A percentile compares a stretch with the other conserved stretches of the same genome.
These are phyloP conservation scores for Russula vinacea DNA, from an alignment of 768 basidiomycete species.

Conservation along the genomic window DNA sequence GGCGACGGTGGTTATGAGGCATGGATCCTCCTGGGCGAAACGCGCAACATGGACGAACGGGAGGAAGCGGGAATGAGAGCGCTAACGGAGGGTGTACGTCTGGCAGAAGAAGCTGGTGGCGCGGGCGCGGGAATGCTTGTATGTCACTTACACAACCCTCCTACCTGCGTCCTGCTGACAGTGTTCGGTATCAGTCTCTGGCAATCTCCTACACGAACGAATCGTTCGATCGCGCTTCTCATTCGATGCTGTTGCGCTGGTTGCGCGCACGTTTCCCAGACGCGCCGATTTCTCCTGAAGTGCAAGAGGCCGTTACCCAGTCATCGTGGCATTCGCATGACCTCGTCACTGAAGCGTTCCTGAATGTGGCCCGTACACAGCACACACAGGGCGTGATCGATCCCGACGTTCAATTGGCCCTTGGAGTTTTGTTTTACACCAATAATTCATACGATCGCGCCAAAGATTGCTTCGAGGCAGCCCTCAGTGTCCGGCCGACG, in stretches of 20 bases:
- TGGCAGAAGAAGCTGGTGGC: slow-evolving; percentile 62
- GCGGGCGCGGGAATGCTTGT: slow-evolving; percentile 73
- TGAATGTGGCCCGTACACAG: slow-evolving; percentile 78
- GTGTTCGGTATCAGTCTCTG: slow-evolving; percentile 58
- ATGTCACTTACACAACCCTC: slow-evolving; percentile 33
- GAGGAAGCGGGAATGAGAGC: slow-evolving; percentile 82
- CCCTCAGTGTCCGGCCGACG: slow-evolving; percentile 72
- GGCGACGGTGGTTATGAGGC: slow-evolving; percentile 83
- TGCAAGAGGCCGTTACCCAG: slow-evolving; percentile 51
- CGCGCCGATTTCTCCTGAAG: slow-evolving; percentile 53
- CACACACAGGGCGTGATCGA: slow-evolving; percentile 69
- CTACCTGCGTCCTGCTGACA: slow-evolving; percentile 19
- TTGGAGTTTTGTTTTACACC: slow-evolving; percentile 91
- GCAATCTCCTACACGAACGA: slow-evolving; percentile 98
- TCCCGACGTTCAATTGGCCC: slow-evolving; percentile 87
- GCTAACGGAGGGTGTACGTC: slow-evolving; percentile 64
- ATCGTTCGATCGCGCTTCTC: slow-evolving; percentile 79
- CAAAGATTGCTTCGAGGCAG: slow-evolving; percentile 92
- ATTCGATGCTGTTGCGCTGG: slow-evolving; percentile 85
- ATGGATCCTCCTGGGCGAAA: slow-evolving; percentile 90
- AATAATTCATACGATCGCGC: slow-evolving; percentile 83
- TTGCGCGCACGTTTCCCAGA: slow-evolving; percentile 62
- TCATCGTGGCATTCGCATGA: slow-evolving; percentile 81
- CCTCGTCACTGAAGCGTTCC: slow-evolving; percentile 76
- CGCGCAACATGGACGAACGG: slow-evolving; percentile 84